phyloP scores from a whole-genome alignment of 2,329 filamentous ascomycete genomes.

The Fusarium nygamai region DNA sequence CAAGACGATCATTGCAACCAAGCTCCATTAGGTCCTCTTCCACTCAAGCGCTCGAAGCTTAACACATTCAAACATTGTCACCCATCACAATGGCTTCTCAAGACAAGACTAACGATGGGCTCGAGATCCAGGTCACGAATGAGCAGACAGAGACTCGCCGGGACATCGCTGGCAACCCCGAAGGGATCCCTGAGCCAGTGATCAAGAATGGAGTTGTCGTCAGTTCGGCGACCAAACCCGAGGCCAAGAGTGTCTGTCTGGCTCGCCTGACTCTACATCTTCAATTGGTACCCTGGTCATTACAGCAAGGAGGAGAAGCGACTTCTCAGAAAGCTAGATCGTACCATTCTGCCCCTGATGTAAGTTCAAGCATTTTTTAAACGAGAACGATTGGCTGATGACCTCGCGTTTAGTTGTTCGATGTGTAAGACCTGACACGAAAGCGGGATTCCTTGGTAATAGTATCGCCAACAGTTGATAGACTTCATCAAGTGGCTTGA shows the following conservation, averaged over 20 bases:
- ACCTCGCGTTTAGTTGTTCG: background rate
- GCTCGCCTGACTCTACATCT: background rate
- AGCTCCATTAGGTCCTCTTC: background rate
- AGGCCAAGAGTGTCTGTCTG: background rate
- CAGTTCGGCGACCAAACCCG: background rate
- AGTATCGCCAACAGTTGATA: conserved; percentile 40
- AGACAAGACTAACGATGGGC: background rate
- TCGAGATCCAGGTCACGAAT: background rate
- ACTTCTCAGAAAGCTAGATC: background rate
- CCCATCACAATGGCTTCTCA: background rate
- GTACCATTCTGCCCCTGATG: background rate
- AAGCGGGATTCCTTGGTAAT: background rate
- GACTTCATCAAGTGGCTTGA: conserved; percentile 49
- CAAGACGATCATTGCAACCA: background rate
- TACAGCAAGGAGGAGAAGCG: background rate
- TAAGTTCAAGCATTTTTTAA: no score
- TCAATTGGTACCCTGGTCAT: background rate
- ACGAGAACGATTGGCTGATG: background rate
- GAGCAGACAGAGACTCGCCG: background rate
- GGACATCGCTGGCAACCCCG: background rate
- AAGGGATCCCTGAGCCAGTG: background rate
- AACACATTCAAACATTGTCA: background rate
- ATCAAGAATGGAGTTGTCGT: background rate
- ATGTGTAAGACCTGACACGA: background rate
- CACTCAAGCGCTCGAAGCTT: background rate